Percentiles rank a stretch among this genome's conserved stretches.
These are phyloP conservation scores for Physaria fendleri DNA, from an alignment of 345 rosid species.

Conservation along the genomic window DNA sequence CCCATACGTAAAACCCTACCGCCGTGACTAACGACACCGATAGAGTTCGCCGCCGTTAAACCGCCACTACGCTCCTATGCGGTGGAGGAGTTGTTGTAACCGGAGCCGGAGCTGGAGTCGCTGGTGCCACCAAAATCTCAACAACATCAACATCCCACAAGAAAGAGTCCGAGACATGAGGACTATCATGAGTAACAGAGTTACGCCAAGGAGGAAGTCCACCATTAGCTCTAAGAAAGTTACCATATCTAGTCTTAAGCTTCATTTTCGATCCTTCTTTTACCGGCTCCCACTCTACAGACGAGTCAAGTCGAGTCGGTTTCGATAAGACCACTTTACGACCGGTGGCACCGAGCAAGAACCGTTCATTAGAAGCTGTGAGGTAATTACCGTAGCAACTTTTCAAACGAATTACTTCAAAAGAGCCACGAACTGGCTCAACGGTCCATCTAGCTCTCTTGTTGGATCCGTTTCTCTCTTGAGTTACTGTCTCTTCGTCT, in stretches of 20 bases:
- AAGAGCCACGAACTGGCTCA: conserved; percentile 47
- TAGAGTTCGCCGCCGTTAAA: no score
- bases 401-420: conserved; percentile 51
- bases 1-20: no score
- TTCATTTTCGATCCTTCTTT: conserved; percentile 41
- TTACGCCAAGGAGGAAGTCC: conserved; percentile 85
- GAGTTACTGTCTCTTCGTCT: conserved; percentile 62
- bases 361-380: conserved; percentile 70
- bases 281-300: conserved; percentile 73
- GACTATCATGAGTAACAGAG: conserved; percentile 67
- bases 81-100: conserved; percentile 32
- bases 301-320: conserved; percentile 44
- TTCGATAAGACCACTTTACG: conserved; percentile 54
- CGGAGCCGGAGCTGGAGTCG: not conserved
- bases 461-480: conserved; percentile 64
- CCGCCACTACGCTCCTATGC: no score
- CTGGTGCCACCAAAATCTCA: conserved; percentile 34
- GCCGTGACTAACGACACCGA: no score
- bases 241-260: conserved; percentile 55
- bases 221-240: conserved; percentile 68
- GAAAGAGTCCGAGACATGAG: conserved; percentile 50
- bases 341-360: conserved; percentile 72
- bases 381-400: conserved; percentile 61
- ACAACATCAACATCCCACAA: conserved; percentile 67
- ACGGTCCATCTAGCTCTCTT: conserved; percentile 62